Evolutionary conservation across 164 flowering plant species (phyloP), one percentile per base, ranked within the genome.

Genomic region (Protea cynaroides): DNA sequence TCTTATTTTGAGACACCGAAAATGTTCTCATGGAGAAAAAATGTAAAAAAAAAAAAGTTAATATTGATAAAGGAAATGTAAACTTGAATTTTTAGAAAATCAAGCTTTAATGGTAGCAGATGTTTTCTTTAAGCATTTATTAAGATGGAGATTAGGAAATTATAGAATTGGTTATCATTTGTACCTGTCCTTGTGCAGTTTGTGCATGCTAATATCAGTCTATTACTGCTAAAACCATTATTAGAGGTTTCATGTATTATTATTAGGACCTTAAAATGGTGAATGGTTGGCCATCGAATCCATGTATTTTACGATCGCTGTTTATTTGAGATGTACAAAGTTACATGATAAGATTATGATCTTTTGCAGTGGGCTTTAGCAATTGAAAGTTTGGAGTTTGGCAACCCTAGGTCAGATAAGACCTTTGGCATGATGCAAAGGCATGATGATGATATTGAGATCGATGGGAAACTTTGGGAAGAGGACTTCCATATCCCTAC

Each of bases 381-480:
- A 58, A 80, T 94, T 76, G 99, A 94, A 71, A 86, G 80, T 71
- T 69, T 94, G 72, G 89, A 87, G 50, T 53, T 75, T 72, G 95
- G 84, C 49, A 72, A 51, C 67, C 85, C 93, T 66, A 91, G 90
- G 25, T 87, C 97, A 69, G 93, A 91, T 66, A 82, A 83, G 78
- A 94, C 86, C 74, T 87, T 91, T 79, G 99, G 99, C 69, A 94
- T 91, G 97, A 84, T 85, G 74, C 90, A 87, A 68, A 84, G 99
- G 74, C 99, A 97, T 73, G 99, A 94, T 80, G 99, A 97, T 71
- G 99, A 94, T 74, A 84, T 94, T 70, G 96, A 94, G 72, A 91
- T 94, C 68, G 95, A 94, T 70, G 96, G 87, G 76, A 91, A 94
- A 78, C 91, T 84, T 64, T 94, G 97, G 99, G 96, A 89, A 81